phyloP scores from a whole-genome alignment of 2,329 filamentous ascomycete genomes.

The Cryphonectria naterciae region DNA sequence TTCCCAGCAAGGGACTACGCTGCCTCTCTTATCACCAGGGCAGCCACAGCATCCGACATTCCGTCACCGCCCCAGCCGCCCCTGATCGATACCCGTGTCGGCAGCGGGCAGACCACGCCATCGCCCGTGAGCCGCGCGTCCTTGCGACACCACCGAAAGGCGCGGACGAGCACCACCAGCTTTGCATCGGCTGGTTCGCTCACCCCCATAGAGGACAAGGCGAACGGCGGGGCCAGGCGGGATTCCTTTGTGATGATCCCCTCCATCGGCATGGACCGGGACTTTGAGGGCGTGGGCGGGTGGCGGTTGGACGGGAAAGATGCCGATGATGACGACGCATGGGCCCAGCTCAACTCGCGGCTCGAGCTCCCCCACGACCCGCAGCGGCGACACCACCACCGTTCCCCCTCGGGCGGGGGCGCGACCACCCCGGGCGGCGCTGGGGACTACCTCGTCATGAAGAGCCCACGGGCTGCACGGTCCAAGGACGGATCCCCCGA shows the following conservation, averaged over 20 bases:
- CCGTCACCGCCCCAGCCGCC: constrained; percentile 24
- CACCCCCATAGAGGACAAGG: constrained; percentile 38
- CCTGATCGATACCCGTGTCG: constrained; percentile 14
- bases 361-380: constrained; percentile 53
- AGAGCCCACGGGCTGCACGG: constrained; percentile 36
- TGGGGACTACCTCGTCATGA: constrained; percentile 50
- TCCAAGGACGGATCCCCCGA: constrained; percentile 39
- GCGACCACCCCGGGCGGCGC: constrained; percentile 47
- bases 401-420: constrained; percentile 46
- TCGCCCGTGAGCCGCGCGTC: constrained; percentile 20
- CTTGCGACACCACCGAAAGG: constrained; percentile 28
- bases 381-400: constrained; percentile 46
- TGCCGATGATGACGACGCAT: constrained; percentile 48
- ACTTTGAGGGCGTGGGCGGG: constrained; percentile 64
- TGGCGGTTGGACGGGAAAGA: constrained; percentile 55
- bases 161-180: constrained; percentile 36
- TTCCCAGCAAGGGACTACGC: constrained; percentile 19
- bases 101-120: constrained; percentile 18
- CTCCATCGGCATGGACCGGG: constrained; percentile 55
- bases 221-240: constrained; percentile 32
- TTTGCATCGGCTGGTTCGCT: constrained; percentile 38
- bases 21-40: constrained; percentile 12
- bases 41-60: constrained; percentile 34
- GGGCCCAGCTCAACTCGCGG: constrained; percentile 57
- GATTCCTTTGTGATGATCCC: constrained; percentile 42